Evolutionary conservation across 805 yeast genomes (phyloP), one percentile per base, ranked within the genome.

Genomic region (Wickerhamomyces silvicola): DNA sequence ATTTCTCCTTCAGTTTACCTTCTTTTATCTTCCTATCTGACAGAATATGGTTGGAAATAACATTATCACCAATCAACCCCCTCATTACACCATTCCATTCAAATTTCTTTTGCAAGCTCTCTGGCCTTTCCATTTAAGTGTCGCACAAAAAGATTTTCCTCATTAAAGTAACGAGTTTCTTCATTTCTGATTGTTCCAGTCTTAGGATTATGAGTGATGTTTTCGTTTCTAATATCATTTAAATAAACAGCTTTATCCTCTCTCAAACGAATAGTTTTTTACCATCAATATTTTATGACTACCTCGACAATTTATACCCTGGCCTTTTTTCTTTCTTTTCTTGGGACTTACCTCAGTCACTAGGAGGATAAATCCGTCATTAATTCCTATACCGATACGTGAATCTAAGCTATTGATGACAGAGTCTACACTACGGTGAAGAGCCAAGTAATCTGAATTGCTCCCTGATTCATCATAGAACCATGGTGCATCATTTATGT

Each of bases 171-270:
- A 13, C 66, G 66, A 2, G 56, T 39, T 5, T 42, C 35, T 16
- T 54, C 59, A 32, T 54, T 53, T 33, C 59, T 50, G 31, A 58
- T 50, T 14, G 55, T 40, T 34, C 78, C 57, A 3, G 79, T 66
- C 45, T 66, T 72, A 2, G 81, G 78, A 45, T 76, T 75, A 44
- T 70, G 71, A 15, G 66, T 62, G 7, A 70, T 54, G 25, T 64
- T 68, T 18, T 57, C 64, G 39, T 66, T 60, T 6, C 45, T 32
- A 9, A 72, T 57, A 27, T 78, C 67, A 49, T 73, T 60, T 45
- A 74, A 48, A 62, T 85, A 75, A 40, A 74, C 56, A n/a, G 95
- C 94, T 24, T 75, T 75, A 48, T 86, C 95, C 39, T 78, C 81
- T 33, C 88, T 52, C 20, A 81, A 74, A 30, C 95, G 58, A 0